Evolutionary conservation across 2,329 filamentous ascomycete genomes (phyloP), one percentile per base, ranked within the genome.

Genomic region (Teratosphaeria gauchensis): DNA sequence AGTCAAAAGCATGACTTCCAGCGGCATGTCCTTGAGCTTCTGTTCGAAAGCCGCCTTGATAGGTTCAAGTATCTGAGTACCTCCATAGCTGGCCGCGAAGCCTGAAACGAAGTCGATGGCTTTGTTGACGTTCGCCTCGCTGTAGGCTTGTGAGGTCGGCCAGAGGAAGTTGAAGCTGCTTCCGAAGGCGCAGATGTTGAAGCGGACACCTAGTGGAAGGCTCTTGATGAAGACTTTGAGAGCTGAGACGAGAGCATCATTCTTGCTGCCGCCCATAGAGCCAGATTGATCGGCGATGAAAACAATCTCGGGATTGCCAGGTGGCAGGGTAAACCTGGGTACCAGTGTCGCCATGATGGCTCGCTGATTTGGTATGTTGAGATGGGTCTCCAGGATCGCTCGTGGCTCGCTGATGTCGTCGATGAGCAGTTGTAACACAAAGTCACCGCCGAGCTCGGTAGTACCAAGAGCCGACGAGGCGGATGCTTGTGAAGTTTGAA

Each of bases 381-480:
- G 80, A 63, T 90, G 87, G 0, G 75, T 80, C 69, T 90, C 87
- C 1, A 90, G 72, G 2, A 90, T 69, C 0, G 86, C 87, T 35
- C 80, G 76, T 0, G 86, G 87, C n/a, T 76, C 76, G 30, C 78
- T 82, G 1, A 82, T 77, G 51, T 83, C 81, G 58, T 84, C 84
- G 1, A 83, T 80, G 19, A 84, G 75, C 16, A 89, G 73, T 38
- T 88, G 81, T 2, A 91, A 68, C 6, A 90, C 74, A 63, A 91
- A 88, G 68, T 91, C 87, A 48, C 77, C 79, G 12, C 81, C 79
- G 1, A 90, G 77, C 58, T 79, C 75, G 0, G 80, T 71, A 0
- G 74, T 78, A 2, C 76, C 76, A 0, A 84, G 75, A 0, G 81
- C 76, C 0, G 89, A 71, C 0, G 79, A 83, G 0, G 84, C 86